These are phyloP conservation scores for Kernera saxatilis DNA, from an alignment of 345 rosid genomes.

Conservation along the genomic window DNA sequence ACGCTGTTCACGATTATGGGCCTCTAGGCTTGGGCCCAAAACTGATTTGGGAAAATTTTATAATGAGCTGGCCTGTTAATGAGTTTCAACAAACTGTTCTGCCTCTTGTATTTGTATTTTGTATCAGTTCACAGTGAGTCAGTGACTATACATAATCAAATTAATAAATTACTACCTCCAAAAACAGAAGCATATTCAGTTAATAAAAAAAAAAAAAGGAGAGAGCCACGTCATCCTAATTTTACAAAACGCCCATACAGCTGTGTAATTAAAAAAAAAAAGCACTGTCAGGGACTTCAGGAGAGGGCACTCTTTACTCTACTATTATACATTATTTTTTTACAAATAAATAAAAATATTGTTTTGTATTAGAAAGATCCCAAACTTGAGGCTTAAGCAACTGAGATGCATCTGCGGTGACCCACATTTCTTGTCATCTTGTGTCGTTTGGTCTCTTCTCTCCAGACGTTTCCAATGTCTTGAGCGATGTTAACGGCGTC, in stretches of 20 bases:
- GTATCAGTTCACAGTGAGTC: too few relatives aligned
- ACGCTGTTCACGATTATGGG: too few relatives aligned
- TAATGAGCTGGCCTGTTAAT: too few relatives aligned
- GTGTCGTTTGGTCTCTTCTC: slow-evolving; percentile 61
- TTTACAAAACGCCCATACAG: slow-evolving; percentile 46
- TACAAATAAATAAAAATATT: not conserved
- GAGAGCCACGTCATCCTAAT: slow-evolving; percentile 52
- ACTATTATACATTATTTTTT: not conserved
- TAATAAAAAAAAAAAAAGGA: not conserved
- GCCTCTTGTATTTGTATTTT: too few relatives aligned
- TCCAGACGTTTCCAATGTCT: slow-evolving; percentile 77
- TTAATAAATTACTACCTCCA: too few relatives aligned
- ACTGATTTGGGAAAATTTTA: too few relatives aligned
- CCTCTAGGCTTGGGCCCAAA: too few relatives aligned
- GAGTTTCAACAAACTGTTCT: too few relatives aligned
- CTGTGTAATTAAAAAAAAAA: slow-evolving; percentile 19
- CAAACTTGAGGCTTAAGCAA: slow-evolving; percentile 18
- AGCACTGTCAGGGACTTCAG: slow-evolving; percentile 33
- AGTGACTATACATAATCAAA: too few relatives aligned
- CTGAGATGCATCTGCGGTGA: slow-evolving; percentile 69
- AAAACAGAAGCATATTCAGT: not conserved
- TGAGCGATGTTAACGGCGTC: slow-evolving; percentile 73
- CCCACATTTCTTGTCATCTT: slow-evolving; percentile 43
- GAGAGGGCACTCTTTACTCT: slow-evolving; percentile 48
- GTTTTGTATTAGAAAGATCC: not conserved